Base-by-base conservation (phyloP, 148 eudicot species). In the Cornus florida region DNA sequence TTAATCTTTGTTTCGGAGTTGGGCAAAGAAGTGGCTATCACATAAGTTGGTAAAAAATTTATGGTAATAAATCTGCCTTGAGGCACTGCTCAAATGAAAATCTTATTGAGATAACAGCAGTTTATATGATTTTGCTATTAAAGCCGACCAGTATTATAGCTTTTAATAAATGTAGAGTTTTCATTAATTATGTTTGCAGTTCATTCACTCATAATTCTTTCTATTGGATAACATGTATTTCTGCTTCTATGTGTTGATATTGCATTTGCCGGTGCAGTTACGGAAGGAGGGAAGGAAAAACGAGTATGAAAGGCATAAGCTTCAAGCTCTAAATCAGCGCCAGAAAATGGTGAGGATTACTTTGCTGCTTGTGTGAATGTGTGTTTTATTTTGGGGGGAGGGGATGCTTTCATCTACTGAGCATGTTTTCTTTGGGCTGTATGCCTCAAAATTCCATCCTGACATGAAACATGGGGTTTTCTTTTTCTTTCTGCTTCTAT, bases 281-380 rank as follows among this genome's bases (percentile, higher is more conserved):
- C 85, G 91, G 83, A 96, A 96, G 83, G 99, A 96, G 76, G 99
- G 99, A 73, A 87, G 99, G 82, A 91, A 92, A 80, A 96, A 92
- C 39, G 99, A 96, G 81, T 96, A 92, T 81, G 99, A 96, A 87
- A 91, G 99, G 83, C 98, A 96, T 83, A 96, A 96, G 87, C 84
- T 96, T 17, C 97, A 90, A 86, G 98, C 99, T 67, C 71, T 96
- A 78, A 96, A 96, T 87, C 99, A 96, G 83, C 99, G 99, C 38
- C 99, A 96, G 83, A 96, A 96, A 86, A 81, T 89, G 94, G 99
- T 96, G 75, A 84, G 92, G 32, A 22, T 84, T 77, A 79, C 65
- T 71, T 57, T 68, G 53, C 38, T 48, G 28, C 78, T 72, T 68
- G 3, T 32, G 46, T 76, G 28, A 28, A 28, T 28, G 43, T 35